phyloP scores from a whole-genome alignment of 1,284 basidiomycete species.

The Sporisorium exsertum region DNA sequence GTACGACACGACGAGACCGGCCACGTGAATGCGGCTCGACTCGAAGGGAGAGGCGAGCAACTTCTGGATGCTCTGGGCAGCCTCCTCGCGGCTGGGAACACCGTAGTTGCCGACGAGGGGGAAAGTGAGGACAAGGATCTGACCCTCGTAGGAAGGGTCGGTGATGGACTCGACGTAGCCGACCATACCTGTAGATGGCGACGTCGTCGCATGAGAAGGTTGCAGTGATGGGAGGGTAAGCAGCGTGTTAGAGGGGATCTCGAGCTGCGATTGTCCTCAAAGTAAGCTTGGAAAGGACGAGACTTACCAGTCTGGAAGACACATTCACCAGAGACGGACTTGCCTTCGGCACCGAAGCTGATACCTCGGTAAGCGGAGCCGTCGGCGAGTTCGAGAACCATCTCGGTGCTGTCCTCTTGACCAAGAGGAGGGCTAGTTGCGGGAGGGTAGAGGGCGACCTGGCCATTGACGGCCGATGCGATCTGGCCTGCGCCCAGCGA shows the following conservation, averaged over 20 bases:
- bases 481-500: conserved; percentile 51
- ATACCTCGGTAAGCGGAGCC: conserved; percentile 89
- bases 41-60: conserved; percentile 77
- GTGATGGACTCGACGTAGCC: conserved; percentile 98
- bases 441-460: conserved; percentile 39
- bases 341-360: conserved; percentile 90
- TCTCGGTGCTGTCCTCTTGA: conserved; percentile 60
- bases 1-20: conserved; percentile 91
- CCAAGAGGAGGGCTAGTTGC: conserved; percentile 52
- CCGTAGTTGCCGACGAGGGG: conserved; percentile 98
- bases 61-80: conserved; percentile 70
- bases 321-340: conserved; percentile 95
- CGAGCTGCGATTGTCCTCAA: conserved; percentile 4
- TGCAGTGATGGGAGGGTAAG: conserved; percentile 11
- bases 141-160: conserved; percentile 97
- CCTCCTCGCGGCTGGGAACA: conserved; percentile 80
- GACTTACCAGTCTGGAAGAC: conserved; percentile 97
- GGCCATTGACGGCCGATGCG: conserved; percentile 36
- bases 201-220: too few relatives aligned
- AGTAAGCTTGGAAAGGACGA: not conserved
- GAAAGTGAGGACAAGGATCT: conserved; percentile 97
- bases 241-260: conserved; percentile 27
- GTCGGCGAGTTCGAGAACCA: conserved; percentile 90
- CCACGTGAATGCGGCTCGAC: conserved; percentile 91
- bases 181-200: conserved; percentile 75